Evolutionary conservation across 495 filamentous ascomycete genomes (phyloP), one percentile per base, ranked within the genome.

Genomic region (Xylaria scruposa): DNA sequence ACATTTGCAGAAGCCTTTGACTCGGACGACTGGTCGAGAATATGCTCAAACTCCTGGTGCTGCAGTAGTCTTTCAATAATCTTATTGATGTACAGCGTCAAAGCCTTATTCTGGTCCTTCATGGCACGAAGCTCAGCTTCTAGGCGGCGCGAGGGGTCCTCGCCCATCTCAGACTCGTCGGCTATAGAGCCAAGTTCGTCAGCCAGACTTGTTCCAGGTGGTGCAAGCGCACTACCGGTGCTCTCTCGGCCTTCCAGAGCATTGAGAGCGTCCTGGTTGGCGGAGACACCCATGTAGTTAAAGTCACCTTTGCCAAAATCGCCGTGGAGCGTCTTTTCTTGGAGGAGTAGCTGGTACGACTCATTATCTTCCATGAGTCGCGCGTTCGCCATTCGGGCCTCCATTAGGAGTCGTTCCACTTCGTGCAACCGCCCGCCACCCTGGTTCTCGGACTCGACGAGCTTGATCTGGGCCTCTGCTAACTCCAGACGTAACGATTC

Each of bases 281-380:
- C 80, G 0, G 83, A 80, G 12, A 83, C 81, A 65, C 79, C 82
- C 88, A 97, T 91, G 80, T 95, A 94, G 75, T 81, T 81, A 71
- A 89, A 88, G 73, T 97, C 93, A 68, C 90, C 90, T 73, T 94
- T 93, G 72, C 90, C 88, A 76, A 97, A 97, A 75, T 98, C 95
- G 33, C 96, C 96, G 73, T 97, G 97, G 49, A 99, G 86, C 0
- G 96, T 98, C 83, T 94, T 93, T 76, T 98, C 94, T 73, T 92
- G 92, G 3, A 98, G 90, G 3, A 99, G 89, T 24, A 99, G 87
- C 78, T 99, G 96, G 78, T 96, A 99, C 79, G 94, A 97, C 79
- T 99, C 96, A 76, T 98, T 98, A 80, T 99, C 96, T 82, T 99
- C 96, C 93, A 97, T 96, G 67, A 99, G 81, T 46, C 95, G 89